A percentile compares a stretch with the other conserved stretches of the same genome.
phyloP scores from a whole-genome alignment of 2,329 filamentous ascomycete species.

The Diplodia seriata region DNA sequence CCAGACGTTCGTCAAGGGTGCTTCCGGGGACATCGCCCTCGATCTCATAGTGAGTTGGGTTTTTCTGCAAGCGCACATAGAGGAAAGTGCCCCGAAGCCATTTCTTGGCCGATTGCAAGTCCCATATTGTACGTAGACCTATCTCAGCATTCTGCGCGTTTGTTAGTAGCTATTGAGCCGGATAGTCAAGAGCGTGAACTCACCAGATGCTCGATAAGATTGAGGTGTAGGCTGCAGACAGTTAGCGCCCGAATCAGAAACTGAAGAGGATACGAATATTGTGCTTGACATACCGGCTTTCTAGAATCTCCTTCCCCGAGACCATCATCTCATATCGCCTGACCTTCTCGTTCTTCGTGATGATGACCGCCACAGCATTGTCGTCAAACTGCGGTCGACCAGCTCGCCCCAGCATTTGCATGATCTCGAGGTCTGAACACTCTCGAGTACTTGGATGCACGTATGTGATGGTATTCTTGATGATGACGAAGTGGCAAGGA shows the following conservation, averaged over 20 bases:
- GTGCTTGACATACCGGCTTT: conserved; percentile 64
- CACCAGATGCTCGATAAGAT: conserved; percentile 77
- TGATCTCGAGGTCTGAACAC: conserved; percentile 82
- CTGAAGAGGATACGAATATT: too few species aligned
- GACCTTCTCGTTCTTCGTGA: conserved; percentile 72
- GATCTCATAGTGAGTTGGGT: conserved; percentile 74
- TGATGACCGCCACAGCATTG: conserved; percentile 77
- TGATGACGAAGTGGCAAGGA: conserved; percentile 80
- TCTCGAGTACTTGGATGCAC: conserved; percentile 60
- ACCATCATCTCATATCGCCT: conserved; percentile 75
- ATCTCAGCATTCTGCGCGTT: conserved; percentile 74
- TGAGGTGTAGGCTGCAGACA: conserved; percentile 69
- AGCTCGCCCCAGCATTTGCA: conserved; percentile 89
- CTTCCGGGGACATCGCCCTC: conserved; percentile 58
- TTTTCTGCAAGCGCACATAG: conserved; percentile 73
- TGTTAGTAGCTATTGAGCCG: neutral
- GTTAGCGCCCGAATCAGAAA: neutral
- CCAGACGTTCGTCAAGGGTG: conserved; percentile 68
- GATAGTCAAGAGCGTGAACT: neutral
- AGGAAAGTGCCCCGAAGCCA: conserved; percentile 84
- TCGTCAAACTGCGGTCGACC: conserved; percentile 84
- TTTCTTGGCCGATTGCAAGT: conserved; percentile 68
- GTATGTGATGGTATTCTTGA: conserved; percentile 79
- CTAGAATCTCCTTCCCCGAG: conserved; percentile 73
- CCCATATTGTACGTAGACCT: conserved; percentile 73